Base-by-base conservation (phyloP, 73 alveolate genomes). In the Paramecium caudatum region DNA sequence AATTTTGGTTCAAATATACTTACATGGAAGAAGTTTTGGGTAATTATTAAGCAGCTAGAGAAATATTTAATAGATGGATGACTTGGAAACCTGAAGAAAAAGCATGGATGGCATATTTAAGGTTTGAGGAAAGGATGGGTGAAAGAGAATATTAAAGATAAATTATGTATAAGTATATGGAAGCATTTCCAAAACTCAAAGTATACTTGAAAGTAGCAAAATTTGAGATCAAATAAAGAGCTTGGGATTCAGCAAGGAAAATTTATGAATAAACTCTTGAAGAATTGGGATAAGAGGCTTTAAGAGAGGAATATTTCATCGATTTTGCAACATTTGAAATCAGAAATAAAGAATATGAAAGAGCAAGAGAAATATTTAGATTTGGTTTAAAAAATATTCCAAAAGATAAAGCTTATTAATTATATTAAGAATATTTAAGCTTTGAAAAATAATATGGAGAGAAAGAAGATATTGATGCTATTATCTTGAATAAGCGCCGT, bases 361-460 rank as follows among this genome's bases (percentile, higher is more conserved):
- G 99, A 90, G 99, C 99, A 19, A 93, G 99, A 91, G 97, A 94
- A 33, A 94, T 98, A 49, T 98, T 94, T 91, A 97, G 96, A 94
- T 97, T 93, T 91, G 99, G 98, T 3, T 93, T 98, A 21, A 99
- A 98, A 65, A 86, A 94, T 32, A 82, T 96, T 5, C 94, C 97
- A 0, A 91, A 94, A 87, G 96, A 91, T 30, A 91, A 85, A 92
- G 98, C 98, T 1, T 62, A 41, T 62, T 41, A 96, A 86, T 93
- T 98, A 47, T 96, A 96, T 88, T 90, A 95, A 34, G 93, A 95
- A 37, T 99, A 96, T 90, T 95, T 98, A 43, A 92, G 95, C 55
- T 98, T 99, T 91, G 99, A 99, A 91, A 99, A 99, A 95, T 96
- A 97, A 80, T 94, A 94, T 90, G 99, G 99, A 32, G 92, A 94